Base-by-base conservation (phyloP, 2,329 filamentous ascomycete genomes). In the Penicillium nordicum region DNA sequence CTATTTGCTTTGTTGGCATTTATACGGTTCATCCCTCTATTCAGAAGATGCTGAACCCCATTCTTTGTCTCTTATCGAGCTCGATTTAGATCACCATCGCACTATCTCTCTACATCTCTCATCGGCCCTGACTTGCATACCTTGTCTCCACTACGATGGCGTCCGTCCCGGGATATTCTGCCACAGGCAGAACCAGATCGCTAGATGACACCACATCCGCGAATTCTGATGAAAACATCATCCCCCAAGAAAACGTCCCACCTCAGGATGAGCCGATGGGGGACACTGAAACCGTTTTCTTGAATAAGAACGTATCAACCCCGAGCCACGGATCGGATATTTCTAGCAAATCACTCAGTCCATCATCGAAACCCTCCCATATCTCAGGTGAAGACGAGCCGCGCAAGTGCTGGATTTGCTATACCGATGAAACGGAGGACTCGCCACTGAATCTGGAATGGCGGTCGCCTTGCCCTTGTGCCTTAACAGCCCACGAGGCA, bases 401-500 rank as follows among this genome's bases (percentile, higher is more conserved):
- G 5, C 73, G 75, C 57, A 85, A 81, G 70, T 88, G 86, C 69
- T 88, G 86, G 86, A 88, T 88, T 60, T 88, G 86, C 72, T 87
- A 88, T 70, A 81, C 80, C 47, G 85, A 87, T 58, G 82, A 85
- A 63, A 85, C 80, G 7, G 86, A 88, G 66, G 85, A 88, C 55
- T 74, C 72, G 23, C 81, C 82, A 9, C 79, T 80, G 12, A 82
- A 82, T 27, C 80, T 80, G 2, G 80, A 82, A 63, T 99, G 94
- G 93, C 86, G 90, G 43, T 89, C 88, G 53, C 92, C 94, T 1
- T 99, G 94, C 71, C 88, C 88, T 0, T 99, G 94, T 75, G 92
- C 90, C 12, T 81, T 99, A 38, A 89, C 90, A 54, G 94, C 92
- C 1, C 94, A 99, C 72, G 92, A 97, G 72, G 84, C 86, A 58